phyloP scores from a whole-genome alignment of 2,329 filamentous ascomycete species.

The Aspergillus awamori region DNA sequence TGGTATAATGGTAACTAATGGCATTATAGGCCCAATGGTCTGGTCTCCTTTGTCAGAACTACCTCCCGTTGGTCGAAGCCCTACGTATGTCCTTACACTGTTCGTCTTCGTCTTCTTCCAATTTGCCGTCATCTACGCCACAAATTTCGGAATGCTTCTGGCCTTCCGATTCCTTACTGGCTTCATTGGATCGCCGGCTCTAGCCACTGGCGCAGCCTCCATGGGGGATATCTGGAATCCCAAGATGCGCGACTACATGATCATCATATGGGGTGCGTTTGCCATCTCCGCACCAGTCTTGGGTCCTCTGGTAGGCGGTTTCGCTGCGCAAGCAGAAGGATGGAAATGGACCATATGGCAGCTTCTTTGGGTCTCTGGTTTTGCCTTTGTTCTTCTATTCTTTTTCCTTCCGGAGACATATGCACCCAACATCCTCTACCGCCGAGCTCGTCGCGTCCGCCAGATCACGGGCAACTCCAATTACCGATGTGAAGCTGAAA shows the following conservation, averaged over 20 bases:
- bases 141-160: slow-evolving; percentile 57
- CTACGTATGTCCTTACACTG: slow-evolving; percentile 54
- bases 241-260: slow-evolving; percentile 55
- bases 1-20: background rate
- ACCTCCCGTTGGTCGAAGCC: slow-evolving; percentile 53
- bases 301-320: slow-evolving; percentile 65
- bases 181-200: slow-evolving; percentile 52
- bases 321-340: slow-evolving; percentile 57
- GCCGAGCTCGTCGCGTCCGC: slow-evolving; percentile 29
- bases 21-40: slow-evolving; percentile 46
- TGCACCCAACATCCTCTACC: slow-evolving; percentile 23
- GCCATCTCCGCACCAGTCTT: slow-evolving; percentile 55
- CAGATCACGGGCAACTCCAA: slow-evolving; percentile 44
- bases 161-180: slow-evolving; percentile 57
- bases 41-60: slow-evolving; percentile 53
- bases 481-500: slow-evolving; percentile 46
- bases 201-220: slow-evolving; percentile 51
- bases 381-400: slow-evolving; percentile 54
- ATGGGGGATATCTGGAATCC: slow-evolving; percentile 49
- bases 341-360: slow-evolving; percentile 68
- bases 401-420: slow-evolving; percentile 37
- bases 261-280: slow-evolving; percentile 60
- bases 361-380: slow-evolving; percentile 62
- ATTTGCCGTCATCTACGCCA: slow-evolving; percentile 51
- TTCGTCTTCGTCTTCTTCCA: slow-evolving; percentile 55